Evolutionary conservation across 768 basidiomycete species (phyloP), one percentile per base, ranked within the genome.

Genomic region (Amanita subjunquillea): DNA sequence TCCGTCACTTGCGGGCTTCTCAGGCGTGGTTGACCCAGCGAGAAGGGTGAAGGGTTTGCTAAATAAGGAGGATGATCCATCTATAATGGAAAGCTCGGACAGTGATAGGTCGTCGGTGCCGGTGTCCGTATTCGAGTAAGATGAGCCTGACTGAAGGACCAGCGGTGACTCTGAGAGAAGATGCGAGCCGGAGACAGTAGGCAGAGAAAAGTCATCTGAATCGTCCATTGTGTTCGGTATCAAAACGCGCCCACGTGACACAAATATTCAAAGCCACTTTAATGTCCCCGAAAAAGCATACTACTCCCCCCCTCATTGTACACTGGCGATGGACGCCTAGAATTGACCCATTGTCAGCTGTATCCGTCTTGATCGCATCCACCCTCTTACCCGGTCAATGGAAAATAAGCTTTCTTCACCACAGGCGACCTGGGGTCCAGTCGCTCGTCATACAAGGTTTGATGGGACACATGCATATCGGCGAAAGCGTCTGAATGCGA

Each of bases 21-120:
- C 40, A 25, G 40, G 52, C 34, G 61, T 55, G 10, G 57, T 36
- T 37, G 57, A 55, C 41, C 48, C 46, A n/a, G 61, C 62, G 23
- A 67, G 62, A 25, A 67, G 56, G 50, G 59, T 66, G 44, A 67
- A 67, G 3, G 66, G 65, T 53, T 57, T 55, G 48, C 57, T 44
- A 46, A 55, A 56, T 9, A 58, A n/a, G 23, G 48, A 38, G 36
- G 50, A 45, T 34, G 59, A 30, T 15, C 57, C 66, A 51, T 76
- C 70, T 45, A 66, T 60, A 37, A 78, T 58, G 15, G 75, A 79
- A 4, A 82, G 71, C 54, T 82, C 80, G 1, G 80, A 79, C 42
- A 82, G 63, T 5, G 79, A 81, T 3, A 82, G 69, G 62, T 81
- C 80, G 55, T 70, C 72, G 32, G 70, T 71, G 13, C 71, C 71